Conservation (phyloP, 176 grass and related monocot species). For the Leersia perrieri region DNA sequence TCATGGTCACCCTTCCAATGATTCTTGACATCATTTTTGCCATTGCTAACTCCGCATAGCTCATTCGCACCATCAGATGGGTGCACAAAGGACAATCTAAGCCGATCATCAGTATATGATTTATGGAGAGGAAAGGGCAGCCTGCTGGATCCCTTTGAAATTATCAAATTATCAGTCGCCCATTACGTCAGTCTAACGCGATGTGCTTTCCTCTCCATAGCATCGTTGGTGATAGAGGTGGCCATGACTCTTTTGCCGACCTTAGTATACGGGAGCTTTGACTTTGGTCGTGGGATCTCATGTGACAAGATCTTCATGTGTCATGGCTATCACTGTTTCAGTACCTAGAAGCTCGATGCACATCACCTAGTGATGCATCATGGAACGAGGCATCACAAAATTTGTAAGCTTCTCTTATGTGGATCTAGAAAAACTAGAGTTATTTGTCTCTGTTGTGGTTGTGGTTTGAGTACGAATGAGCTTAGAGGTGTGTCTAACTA, state of each 20-base stretch:
- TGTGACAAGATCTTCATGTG: neutral
- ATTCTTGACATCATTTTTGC: too few species aligned
- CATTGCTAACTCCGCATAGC: neutral
- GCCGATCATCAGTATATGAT: conserved; percentile 18
- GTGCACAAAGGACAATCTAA: conserved; percentile 26
- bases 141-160: too few species aligned
- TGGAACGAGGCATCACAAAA: neutral
- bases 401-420: neutral
- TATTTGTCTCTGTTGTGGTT: neutral
- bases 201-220: conserved; percentile 30
- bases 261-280: neutral
- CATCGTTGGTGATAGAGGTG: conserved; percentile 27
- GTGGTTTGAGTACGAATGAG: neutral
- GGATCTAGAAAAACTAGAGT: neutral
- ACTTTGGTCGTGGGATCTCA: neutral
- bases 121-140: conserved; percentile 27
- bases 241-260: neutral
- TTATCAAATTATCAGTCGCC: conserved; percentile 40
- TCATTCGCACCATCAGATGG: neutral
- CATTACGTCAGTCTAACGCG: conserved; percentile 34
- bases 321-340: neutral
- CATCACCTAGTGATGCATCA: neutral
- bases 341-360: neutral
- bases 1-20: neutral
- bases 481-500: neutral